Percentiles rank a stretch among this genome's conserved stretches.
Evolutionary conservation across 2,329 filamentous ascomycete genomes (phyloP).

Genomic region (Penicillium digitatum): DNA sequence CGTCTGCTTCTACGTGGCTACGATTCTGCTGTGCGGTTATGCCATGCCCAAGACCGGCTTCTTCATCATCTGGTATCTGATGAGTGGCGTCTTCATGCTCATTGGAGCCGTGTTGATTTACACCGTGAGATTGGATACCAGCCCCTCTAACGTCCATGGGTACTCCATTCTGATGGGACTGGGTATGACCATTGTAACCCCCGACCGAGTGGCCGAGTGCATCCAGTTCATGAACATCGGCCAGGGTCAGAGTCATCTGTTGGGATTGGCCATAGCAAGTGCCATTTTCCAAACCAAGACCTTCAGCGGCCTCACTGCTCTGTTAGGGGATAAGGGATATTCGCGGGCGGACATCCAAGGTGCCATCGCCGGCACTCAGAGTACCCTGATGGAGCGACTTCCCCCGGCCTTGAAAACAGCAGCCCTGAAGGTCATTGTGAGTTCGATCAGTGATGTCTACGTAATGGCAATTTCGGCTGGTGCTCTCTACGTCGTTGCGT

Average conservation of each 20-base stretch:
- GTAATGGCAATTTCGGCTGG: not conserved
- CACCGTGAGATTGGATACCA: not conserved
- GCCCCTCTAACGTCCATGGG: not conserved
- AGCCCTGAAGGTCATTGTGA: not conserved
- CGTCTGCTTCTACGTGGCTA: not conserved
- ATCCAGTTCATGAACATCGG: slow-evolving; percentile 10
- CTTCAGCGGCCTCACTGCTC: not conserved
- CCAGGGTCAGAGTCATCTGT: slow-evolving; percentile 7
- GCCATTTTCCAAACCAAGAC: slow-evolving; percentile 8
- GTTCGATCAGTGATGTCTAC: not conserved
- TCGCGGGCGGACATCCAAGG: not conserved
- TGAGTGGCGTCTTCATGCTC: not conserved
- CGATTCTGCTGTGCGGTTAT: not conserved
- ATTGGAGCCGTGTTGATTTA: not conserved
- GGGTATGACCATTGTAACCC: not conserved
- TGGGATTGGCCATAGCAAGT: slow-evolving; percentile 13
- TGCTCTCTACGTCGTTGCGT: not conserved
- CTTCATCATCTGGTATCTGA: not conserved
- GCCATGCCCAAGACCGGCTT: not conserved
- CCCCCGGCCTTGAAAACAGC: not conserved
- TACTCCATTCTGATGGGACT: not conserved
- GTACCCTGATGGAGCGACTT: not conserved
- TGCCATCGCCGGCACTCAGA: not conserved
- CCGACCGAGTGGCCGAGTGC: not conserved
- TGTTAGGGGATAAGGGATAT: not conserved